These are phyloP conservation scores for Xylariaceae sp. DNA, from an alignment of 2,329 filamentous ascomycete species.

Conservation along the genomic window DNA sequence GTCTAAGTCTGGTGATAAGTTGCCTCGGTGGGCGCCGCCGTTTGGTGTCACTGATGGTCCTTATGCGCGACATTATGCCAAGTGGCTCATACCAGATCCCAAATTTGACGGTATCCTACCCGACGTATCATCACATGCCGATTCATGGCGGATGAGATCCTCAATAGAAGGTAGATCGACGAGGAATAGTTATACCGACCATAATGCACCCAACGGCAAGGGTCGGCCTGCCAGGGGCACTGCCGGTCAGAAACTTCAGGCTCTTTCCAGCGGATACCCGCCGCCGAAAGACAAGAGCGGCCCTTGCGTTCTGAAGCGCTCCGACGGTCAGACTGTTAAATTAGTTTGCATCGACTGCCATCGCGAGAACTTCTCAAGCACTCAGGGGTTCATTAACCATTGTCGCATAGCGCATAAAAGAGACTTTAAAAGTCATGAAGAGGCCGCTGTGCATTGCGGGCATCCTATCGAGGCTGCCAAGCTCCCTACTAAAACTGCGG, in stretches of 20 bases:
- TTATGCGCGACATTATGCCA: conserved; percentile 89
- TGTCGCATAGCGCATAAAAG: conserved; percentile 92
- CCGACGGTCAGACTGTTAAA: conserved; percentile 82
- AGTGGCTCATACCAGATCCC: conserved; percentile 88
- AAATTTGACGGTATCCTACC: conserved; percentile 70
- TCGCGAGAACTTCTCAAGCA: conserved; percentile 88
- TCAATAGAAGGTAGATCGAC: conserved; percentile 70
- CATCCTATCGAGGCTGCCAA: conserved; percentile 70
- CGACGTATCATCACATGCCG: conserved; percentile 42
- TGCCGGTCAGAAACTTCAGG: conserved; percentile 60
- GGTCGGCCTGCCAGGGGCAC: conserved; percentile 47
- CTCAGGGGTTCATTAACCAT: conserved; percentile 98
- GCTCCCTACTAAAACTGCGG: conserved; percentile 35
- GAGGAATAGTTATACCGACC: conserved; percentile 66
- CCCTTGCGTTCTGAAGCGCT: conserved; percentile 78
- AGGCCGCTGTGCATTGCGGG: conserved; percentile 83
- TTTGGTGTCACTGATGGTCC: conserved; percentile 90
- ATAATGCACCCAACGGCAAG: conserved; percentile 43
- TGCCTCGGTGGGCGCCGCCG: conserved; percentile 75
- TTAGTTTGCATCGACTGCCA: conserved; percentile 86
- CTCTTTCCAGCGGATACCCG: conserved; percentile 66
- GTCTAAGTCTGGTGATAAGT: conserved; percentile 56
- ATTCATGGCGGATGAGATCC: conserved; percentile 42
- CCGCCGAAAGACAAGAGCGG: conserved; percentile 76
- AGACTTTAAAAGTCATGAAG: conserved; percentile 94